Conservation (phyloP, 345 rosid species). For the Combretum micranthum region DNA sequence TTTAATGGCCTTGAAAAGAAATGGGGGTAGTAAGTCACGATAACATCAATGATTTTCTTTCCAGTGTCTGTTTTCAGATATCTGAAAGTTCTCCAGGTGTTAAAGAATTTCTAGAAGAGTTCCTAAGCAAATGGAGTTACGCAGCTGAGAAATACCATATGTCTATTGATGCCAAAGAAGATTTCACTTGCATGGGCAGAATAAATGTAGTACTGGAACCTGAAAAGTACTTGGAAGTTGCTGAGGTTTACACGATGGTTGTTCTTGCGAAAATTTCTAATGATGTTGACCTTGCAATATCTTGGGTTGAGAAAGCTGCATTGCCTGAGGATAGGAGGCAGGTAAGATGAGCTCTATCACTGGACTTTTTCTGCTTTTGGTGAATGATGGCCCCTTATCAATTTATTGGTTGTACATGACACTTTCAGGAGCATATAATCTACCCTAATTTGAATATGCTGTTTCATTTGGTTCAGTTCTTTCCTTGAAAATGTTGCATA, state of each 20-base stretch:
- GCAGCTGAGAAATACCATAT: slow-evolving; percentile 37
- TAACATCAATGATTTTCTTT: background rate
- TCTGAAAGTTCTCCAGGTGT: slow-evolving; percentile 46
- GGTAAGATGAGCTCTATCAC: slow-evolving; percentile 27
- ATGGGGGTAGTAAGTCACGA: no score
- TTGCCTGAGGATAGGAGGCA: slow-evolving; percentile 70
- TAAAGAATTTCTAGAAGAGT: slow-evolving; percentile 63
- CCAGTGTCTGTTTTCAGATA: slow-evolving; percentile 73
- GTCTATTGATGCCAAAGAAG: slow-evolving; percentile 22
- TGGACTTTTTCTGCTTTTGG: background rate
- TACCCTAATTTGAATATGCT: background rate
- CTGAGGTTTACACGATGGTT: slow-evolving; percentile 57
- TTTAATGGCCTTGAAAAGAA: background rate
- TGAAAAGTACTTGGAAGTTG: slow-evolving; percentile 51
- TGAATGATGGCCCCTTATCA: background rate
- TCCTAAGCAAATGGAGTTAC: slow-evolving; percentile 59
- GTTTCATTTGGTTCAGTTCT: background rate
- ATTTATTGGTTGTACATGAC: background rate
- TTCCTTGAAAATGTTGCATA: no score
- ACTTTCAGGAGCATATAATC: background rate
- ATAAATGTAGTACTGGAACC: slow-evolving; percentile 30
- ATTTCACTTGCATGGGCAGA: slow-evolving; percentile 17
- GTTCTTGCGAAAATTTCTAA: slow-evolving; percentile 46
- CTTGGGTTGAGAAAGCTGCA: slow-evolving; percentile 79
- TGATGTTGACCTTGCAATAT: slow-evolving; percentile 50